Evolutionary conservation across 192 early-diverging fungal genomes (phyloP).

Genomic region (Cladochytrium replicatum): DNA sequence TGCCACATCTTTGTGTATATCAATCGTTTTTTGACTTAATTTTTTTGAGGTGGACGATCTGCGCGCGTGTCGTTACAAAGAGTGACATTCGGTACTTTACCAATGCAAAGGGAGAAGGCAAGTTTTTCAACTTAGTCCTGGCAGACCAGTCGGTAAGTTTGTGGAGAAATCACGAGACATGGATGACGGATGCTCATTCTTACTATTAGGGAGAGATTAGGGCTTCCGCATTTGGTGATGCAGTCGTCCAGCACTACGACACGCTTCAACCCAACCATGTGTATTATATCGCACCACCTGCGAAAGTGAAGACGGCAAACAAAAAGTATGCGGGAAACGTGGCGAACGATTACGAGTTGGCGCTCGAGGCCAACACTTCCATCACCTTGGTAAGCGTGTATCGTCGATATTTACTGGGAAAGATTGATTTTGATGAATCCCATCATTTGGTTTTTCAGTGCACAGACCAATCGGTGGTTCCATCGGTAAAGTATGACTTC

Average conservation of each 20-base stretch:
- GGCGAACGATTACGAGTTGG: constrained; percentile 89
- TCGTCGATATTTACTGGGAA: too few species aligned
- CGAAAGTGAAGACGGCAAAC: constrained; percentile 74
- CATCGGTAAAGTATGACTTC: constrained; percentile 54
- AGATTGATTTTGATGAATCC: neutral
- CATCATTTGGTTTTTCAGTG: constrained; percentile 31
- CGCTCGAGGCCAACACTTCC: constrained; percentile 58
- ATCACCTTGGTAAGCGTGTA: constrained; percentile 45
- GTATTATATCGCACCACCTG: constrained; percentile 73
- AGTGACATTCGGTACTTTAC: constrained; percentile 69
- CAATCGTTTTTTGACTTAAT: neutral
- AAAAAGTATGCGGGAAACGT: constrained; percentile 64
- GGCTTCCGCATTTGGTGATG: constrained; percentile 84
- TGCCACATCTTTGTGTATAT: neutral
- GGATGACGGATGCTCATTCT: too few species aligned
- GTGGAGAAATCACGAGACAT: too few species aligned
- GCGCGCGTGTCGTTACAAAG: constrained; percentile 81
- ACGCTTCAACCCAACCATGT: constrained; percentile 64
- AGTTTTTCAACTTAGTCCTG: constrained; percentile 80
- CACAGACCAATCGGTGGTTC: constrained; percentile 35
- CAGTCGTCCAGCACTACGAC: constrained; percentile 65
- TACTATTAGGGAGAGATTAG: constrained; percentile 92
- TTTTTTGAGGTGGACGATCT: constrained; percentile 87
- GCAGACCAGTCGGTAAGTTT: constrained; percentile 72
- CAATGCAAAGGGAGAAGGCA: constrained; percentile 68